Conservation (phyloP, 2,329 filamentous ascomycete genomes). For the Colletotrichum musicola region DNA sequence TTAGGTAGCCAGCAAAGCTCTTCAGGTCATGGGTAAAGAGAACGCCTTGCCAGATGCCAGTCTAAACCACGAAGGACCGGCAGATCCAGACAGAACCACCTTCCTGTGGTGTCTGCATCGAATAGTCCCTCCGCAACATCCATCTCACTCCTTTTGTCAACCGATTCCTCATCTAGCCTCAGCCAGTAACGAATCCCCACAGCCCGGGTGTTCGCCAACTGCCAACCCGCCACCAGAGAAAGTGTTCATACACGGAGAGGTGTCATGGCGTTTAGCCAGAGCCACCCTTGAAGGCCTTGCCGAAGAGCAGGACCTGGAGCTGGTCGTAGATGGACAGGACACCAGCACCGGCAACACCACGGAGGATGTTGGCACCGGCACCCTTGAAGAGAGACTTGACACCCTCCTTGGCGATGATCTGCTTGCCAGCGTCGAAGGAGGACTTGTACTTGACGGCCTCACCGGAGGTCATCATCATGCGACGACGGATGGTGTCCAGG, state of each 20-base stretch:
- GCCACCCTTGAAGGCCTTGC: slow-evolving; percentile 94
- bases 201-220: slow-evolving; percentile 50
- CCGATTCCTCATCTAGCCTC: slow-evolving; percentile 46
- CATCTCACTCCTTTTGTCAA: slow-evolving; percentile 60
- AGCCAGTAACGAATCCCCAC: slow-evolving; percentile 46
- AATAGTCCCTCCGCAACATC: slow-evolving; percentile 61
- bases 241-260: slow-evolving; percentile 58
- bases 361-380: slow-evolving; percentile 99
- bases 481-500: slow-evolving; percentile 99
- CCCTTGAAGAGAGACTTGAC: slow-evolving; percentile 99
- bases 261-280: slow-evolving; percentile 60
- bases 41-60: slow-evolving; percentile 63
- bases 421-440: slow-evolving; percentile 92
- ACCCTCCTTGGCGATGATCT: slow-evolving; percentile 99
- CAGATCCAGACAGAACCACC: slow-evolving; percentile 47
- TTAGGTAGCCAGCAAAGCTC: slow-evolving; percentile 59
- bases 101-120: slow-evolving; percentile 53
- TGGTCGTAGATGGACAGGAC: slow-evolving; percentile 99
- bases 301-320: slow-evolving; percentile 99
- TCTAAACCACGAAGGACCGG: slow-evolving; percentile 61
- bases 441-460: slow-evolving; percentile 99
- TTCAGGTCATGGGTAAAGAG: slow-evolving; percentile 55
- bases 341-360: slow-evolving; percentile 99
- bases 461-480: slow-evolving; percentile 99
- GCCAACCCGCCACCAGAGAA: slow-evolving; percentile 46